These are phyloP conservation scores for Tremella mesenterica DNA, from an alignment of 768 basidiomycete species.

Conservation along the genomic window DNA sequence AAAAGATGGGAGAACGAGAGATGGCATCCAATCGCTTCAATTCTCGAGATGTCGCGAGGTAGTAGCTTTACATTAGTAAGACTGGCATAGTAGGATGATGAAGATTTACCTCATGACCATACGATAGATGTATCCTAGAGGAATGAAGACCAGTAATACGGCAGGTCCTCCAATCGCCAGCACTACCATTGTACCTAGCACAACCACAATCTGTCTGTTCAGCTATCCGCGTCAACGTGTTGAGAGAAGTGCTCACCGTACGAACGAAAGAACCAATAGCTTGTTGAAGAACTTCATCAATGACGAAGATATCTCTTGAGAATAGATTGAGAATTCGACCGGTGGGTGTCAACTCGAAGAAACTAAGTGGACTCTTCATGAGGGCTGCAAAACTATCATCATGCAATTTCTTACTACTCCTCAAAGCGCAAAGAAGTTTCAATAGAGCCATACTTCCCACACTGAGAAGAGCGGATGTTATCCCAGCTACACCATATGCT, in stretches of 20 bases:
- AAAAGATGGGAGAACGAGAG: constrained; percentile 83
- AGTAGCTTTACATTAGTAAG: constrained; percentile 54
- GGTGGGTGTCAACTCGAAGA: constrained; percentile 81
- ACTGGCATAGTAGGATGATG: not conserved
- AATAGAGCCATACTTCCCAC: constrained; percentile 58
- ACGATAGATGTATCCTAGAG: constrained; percentile 69
- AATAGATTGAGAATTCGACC: constrained; percentile 87
- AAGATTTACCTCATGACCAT: constrained; percentile 63
- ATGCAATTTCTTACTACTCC: constrained; percentile 66
- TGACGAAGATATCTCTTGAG: constrained; percentile 61
- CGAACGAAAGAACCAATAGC: constrained; percentile 65
- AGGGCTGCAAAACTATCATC: constrained; percentile 58
- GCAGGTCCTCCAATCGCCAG: constrained; percentile 74
- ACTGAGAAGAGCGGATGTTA: constrained; percentile 51
- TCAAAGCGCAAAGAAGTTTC: constrained; percentile 67
- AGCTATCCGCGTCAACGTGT: constrained; percentile 15
- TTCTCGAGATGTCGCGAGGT: constrained; percentile 44
- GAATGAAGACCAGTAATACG: constrained; percentile 66
- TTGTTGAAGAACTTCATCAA: constrained; percentile 72
- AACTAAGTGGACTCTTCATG: constrained; percentile 72
- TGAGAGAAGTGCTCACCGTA: constrained; percentile 49
- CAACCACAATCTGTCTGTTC: constrained; percentile 23
- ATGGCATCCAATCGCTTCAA: constrained; percentile 49
- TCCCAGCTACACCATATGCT: constrained; percentile 58
- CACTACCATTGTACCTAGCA: constrained; percentile 50